A percentile compares a stretch with the other conserved stretches of the same genome.
Evolutionary conservation across 1,284 basidiomycete species (phyloP).

Genomic region (Sporisorium graminicola): DNA sequence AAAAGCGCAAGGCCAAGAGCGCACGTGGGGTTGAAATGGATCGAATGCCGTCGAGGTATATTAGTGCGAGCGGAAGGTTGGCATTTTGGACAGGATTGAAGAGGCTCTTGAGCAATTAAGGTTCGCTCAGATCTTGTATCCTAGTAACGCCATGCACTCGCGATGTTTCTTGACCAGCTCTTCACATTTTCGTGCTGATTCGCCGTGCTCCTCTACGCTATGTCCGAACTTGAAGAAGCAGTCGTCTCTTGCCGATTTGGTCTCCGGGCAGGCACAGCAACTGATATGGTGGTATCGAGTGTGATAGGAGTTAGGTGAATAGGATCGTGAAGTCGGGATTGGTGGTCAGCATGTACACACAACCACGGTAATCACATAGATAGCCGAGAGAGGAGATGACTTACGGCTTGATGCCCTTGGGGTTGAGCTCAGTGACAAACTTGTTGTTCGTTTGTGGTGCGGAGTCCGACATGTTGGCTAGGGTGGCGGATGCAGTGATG

Average conservation of each 20-base stretch:
- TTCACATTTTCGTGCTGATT: slow-evolving; percentile 82
- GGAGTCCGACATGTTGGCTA: slow-evolving; percentile 31
- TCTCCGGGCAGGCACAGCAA: slow-evolving; percentile 95
- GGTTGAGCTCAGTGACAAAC: slow-evolving; percentile 76
- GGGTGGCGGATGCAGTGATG: neutral
- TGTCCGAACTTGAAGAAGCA: slow-evolving; percentile 83
- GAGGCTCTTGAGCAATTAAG: neutral
- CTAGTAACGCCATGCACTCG: slow-evolving; percentile 84
- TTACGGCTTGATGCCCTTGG: slow-evolving; percentile 89
- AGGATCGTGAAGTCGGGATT: slow-evolving; percentile 57
- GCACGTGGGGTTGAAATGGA: neutral
- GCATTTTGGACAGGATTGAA: neutral
- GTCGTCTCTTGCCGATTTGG: slow-evolving; percentile 89
- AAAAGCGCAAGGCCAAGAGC: too few species aligned
- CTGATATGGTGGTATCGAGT: slow-evolving; percentile 45
- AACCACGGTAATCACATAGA: neutral
- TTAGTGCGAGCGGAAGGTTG: neutral
- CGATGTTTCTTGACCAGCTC: slow-evolving; percentile 83
- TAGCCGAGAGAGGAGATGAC: slow-evolving; percentile 69
- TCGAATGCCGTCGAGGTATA: slow-evolving; percentile 9
- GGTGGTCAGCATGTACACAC: neutral
- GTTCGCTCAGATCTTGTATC: slow-evolving; percentile 65
- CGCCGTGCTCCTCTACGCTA: slow-evolving; percentile 74
- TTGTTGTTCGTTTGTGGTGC: slow-evolving; percentile 49
- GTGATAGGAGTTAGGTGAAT: neutral